A percentile compares a stretch with the other conserved stretches of the same genome.
These are phyloP conservation scores for Aspergillus fijiensis DNA, from an alignment of 2,329 filamentous ascomycete genomes.

Conservation along the genomic window DNA sequence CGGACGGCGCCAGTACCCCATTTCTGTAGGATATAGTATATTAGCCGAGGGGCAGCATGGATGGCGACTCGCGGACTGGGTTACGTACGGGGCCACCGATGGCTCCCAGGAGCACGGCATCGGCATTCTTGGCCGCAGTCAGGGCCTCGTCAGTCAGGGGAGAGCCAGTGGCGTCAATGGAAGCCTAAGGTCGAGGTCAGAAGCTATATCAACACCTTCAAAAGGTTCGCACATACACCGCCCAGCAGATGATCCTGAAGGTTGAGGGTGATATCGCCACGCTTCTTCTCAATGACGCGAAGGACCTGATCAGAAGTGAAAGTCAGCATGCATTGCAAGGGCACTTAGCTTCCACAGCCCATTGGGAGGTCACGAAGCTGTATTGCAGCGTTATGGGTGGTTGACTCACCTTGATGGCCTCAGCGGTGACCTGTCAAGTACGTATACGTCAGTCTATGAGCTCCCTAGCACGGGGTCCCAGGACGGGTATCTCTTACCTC, in stretches of 20 bases:
- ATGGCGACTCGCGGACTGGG: background rate
- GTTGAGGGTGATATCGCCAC: constrained; percentile 76
- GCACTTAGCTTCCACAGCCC: background rate
- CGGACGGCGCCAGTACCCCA: constrained; percentile 88
- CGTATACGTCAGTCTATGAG: constrained; percentile 10
- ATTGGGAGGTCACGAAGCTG: background rate
- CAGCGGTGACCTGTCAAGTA: constrained; percentile 66
- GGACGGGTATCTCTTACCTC: constrained; percentile 59
- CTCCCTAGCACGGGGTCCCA: background rate
- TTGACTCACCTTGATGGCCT: constrained; percentile 73
- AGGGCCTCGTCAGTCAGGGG: constrained; percentile 83
- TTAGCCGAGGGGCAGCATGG: background rate
- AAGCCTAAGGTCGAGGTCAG: constrained; percentile 58
- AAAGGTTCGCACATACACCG: constrained; percentile 64
- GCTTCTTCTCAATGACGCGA: constrained; percentile 71
- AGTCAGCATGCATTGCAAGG: background rate
- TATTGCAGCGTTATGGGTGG: background rate
- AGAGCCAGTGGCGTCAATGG: constrained; percentile 76
- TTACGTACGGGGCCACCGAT: constrained; percentile 78
- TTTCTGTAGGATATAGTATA: constrained; percentile 53
- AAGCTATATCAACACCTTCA: background rate
- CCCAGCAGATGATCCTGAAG: constrained; percentile 87
- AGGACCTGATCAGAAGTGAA: constrained; percentile 59
- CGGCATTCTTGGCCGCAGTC: constrained; percentile 75
- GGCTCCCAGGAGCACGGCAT: constrained; percentile 87